Conservation (phyloP, 495 filamentous ascomycete genomes). For the Zalerion maritima region DNA sequence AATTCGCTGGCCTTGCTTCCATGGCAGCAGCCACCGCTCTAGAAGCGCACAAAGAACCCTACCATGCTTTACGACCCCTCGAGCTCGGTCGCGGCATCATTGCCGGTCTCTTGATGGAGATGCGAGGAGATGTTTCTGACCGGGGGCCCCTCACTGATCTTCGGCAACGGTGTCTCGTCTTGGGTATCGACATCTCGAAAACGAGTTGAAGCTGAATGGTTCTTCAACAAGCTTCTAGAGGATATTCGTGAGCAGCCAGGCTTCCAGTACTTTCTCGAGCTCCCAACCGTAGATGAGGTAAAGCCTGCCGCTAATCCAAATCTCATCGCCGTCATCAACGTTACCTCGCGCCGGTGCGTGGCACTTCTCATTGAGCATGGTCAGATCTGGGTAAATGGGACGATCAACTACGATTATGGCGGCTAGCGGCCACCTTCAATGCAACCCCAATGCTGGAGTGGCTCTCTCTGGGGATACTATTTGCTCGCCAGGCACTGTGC, state of each 20-base stretch:
- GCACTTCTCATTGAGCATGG: slow-evolving; percentile 1
- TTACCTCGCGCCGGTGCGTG: background rate
- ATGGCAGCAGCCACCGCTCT: slow-evolving; percentile 11
- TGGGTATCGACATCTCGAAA: background rate
- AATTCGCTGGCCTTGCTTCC: slow-evolving; percentile 10
- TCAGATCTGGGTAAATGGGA: background rate
- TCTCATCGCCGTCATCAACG: slow-evolving; percentile 4
- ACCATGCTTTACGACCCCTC: slow-evolving; percentile 11
- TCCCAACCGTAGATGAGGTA: slow-evolving; percentile 1
- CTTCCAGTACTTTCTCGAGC: slow-evolving; percentile 2
- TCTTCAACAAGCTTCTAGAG: background rate
- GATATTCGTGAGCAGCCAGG: slow-evolving; percentile 2
- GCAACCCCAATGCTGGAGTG: slow-evolving; percentile 1
- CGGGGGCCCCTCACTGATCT: no score
- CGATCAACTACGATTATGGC: no score
- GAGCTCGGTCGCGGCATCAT: slow-evolving; percentile 17
- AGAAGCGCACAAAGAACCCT: slow-evolving; percentile 5
- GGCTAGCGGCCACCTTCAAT: no score
- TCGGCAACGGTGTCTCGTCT: slow-evolving; percentile 2
- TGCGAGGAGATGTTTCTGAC: slow-evolving; percentile 9
- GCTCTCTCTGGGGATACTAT: no score
- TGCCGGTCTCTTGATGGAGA: slow-evolving; percentile 11
- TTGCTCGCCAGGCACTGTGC: no score
- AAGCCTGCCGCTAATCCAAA: slow-evolving; percentile 2
- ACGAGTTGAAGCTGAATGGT: slow-evolving; percentile 1